Percentiles rank a stretch among this genome's conserved stretches.
These are phyloP conservation scores for Bipolaris oryzae DNA, from an alignment of 2,329 filamentous ascomycete species.

Conservation along the genomic window DNA sequence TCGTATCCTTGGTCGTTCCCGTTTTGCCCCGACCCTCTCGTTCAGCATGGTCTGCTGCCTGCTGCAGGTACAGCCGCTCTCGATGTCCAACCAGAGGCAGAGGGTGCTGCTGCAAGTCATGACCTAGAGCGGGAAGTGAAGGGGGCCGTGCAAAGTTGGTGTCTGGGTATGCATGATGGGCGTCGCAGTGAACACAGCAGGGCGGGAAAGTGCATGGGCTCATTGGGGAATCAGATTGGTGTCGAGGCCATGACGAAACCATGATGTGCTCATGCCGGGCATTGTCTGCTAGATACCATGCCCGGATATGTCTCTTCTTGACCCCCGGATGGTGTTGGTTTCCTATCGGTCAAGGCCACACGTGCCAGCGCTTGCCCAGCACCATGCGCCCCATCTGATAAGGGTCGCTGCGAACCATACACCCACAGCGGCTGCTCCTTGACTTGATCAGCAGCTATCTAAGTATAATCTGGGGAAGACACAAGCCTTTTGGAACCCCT, in stretches of 20 bases:
- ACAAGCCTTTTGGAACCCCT: slow-evolving; percentile 33
- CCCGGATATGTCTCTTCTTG: background rate
- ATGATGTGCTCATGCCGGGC: background rate
- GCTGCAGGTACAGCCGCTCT: slow-evolving; percentile 43
- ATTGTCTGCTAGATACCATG: background rate
- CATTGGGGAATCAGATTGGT: background rate
- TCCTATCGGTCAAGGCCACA: slow-evolving; percentile 5
- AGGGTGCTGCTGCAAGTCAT: slow-evolving; percentile 30
- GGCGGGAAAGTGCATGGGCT: background rate
- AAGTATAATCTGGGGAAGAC: slow-evolving; percentile 29
- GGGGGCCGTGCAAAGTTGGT: slow-evolving; percentile 15
- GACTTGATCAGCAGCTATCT: slow-evolving; percentile 30
- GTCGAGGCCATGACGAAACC: background rate
- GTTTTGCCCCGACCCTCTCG: slow-evolving; percentile 26
- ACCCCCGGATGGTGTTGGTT: slow-evolving; percentile 1
- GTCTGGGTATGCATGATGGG: slow-evolving; percentile 6
- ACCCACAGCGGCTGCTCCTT: background rate
- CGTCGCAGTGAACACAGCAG: background rate
- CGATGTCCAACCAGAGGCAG: slow-evolving; percentile 25
- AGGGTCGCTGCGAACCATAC: background rate
- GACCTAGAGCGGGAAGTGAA: slow-evolving; percentile 8
- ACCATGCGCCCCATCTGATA: slow-evolving; percentile 3
- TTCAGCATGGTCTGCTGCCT: slow-evolving; percentile 27
- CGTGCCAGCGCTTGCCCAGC: slow-evolving; percentile 13
- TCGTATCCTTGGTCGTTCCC: slow-evolving; percentile 15